Evolutionary conservation across 306 rosid species (phyloP).

Genomic region (Mucuna pruriens): DNA sequence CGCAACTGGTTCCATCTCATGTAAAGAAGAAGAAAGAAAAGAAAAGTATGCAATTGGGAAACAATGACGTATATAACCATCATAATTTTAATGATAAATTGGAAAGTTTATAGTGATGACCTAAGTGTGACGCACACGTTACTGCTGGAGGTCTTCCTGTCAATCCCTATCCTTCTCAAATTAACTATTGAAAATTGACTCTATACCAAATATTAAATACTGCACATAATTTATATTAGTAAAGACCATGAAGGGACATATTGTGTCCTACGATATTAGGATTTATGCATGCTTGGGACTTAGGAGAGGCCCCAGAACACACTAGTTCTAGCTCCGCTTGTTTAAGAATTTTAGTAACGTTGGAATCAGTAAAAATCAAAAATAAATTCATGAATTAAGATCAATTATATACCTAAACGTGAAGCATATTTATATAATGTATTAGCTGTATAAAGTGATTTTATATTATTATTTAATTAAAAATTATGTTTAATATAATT

Average conservation of each 20-base stretch:
- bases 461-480: too few species aligned
- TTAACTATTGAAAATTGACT: slow-evolving; percentile 19
- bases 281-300: too few species aligned
- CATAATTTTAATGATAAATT: neutral
- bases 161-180: slow-evolving; percentile 23
- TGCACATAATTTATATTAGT: neutral
- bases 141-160: slow-evolving; percentile 29
- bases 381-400: too few species aligned
- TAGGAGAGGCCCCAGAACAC: too few species aligned
- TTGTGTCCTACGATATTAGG: neutral
- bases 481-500: too few species aligned
- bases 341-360: too few species aligned
- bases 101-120: neutral
- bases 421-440: too few species aligned
- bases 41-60: neutral
- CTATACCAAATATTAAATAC: neutral
- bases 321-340: too few species aligned
- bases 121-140: slow-evolving; percentile 28
- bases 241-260: neutral
- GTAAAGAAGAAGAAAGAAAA: neutral
- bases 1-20: neutral
- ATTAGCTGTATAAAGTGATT: too few species aligned
- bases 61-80: neutral
- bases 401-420: too few species aligned
- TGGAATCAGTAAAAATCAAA: too few species aligned